Percentiles rank a stretch among this genome's conserved stretches.
Evolutionary conservation across 2,329 filamentous ascomycete genomes (phyloP).

Genomic region (Sporothrix pseudoabietina): DNA sequence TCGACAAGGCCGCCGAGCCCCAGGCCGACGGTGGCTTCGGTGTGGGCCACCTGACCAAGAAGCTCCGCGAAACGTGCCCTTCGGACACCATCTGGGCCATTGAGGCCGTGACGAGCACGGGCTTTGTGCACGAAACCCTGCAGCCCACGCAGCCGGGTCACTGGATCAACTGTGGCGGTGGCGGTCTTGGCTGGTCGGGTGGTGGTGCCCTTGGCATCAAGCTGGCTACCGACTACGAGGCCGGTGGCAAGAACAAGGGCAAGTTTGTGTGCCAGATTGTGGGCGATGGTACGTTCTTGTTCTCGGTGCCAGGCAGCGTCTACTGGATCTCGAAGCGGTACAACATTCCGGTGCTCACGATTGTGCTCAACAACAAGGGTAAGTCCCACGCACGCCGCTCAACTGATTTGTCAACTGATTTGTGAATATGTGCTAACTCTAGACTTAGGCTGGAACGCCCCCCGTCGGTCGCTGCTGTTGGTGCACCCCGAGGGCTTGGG

Average conservation of each 20-base stretch:
- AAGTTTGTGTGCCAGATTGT: constrained; percentile 55
- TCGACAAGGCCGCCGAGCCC: constrained; percentile 60
- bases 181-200: constrained; percentile 57
- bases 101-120: constrained; percentile 72
- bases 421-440: not conserved
- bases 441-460: constrained; percentile 59
- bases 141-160: constrained; percentile 57
- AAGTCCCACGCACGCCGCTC: constrained; percentile 33
- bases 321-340: constrained; percentile 54
- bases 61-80: constrained; percentile 44
- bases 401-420: not conserved
- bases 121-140: constrained; percentile 68
- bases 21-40: constrained; percentile 64
- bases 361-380: constrained; percentile 57
- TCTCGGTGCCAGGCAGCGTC: constrained; percentile 52
- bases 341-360: constrained; percentile 51
- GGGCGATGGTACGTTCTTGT: constrained; percentile 54
- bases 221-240: constrained; percentile 47
- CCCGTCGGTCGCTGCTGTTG: constrained; percentile 57
- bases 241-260: constrained; percentile 45
- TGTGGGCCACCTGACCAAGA: constrained; percentile 49
- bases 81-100: constrained; percentile 68
- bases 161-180: constrained; percentile 58
- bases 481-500: constrained; percentile 61
- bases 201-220: constrained; percentile 55